These are phyloP conservation scores for Bonia amplexicaulis DNA, from an alignment of 176 grass and related monocot species.

Conservation along the genomic window DNA sequence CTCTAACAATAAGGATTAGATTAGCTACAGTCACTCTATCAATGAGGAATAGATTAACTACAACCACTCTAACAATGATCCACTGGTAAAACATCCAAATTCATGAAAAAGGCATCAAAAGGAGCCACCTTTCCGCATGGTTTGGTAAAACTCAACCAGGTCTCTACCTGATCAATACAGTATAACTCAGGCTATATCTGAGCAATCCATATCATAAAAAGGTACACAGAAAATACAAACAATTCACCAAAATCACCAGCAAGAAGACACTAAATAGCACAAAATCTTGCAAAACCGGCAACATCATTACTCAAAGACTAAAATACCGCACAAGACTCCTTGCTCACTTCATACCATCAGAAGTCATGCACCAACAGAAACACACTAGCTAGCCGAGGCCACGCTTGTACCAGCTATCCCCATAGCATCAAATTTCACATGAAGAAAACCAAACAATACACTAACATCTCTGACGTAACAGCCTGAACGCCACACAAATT, in stretches of 20 bases:
- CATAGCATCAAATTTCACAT: neutral
- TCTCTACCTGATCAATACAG: neutral
- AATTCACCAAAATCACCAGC: neutral
- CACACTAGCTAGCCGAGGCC: neutral
- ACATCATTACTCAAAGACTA: neutral
- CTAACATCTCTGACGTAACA: neutral
- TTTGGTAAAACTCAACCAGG: neutral
- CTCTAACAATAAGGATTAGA: neutral
- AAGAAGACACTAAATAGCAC: neutral
- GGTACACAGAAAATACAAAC: neutral
- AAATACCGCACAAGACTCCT: neutral
- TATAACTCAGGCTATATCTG: neutral
- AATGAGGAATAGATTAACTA: neutral
- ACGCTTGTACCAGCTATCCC: neutral
- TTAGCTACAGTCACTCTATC: neutral
- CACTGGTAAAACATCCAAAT: neutral
- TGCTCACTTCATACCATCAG: neutral
- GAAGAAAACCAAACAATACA: neutral
- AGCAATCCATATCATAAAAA: slow-evolving; percentile 6
- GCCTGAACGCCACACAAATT: neutral
- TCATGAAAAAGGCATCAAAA: neutral
- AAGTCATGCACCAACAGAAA: neutral
- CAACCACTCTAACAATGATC: neutral
- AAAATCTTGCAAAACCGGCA: neutral
- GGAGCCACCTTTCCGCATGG: neutral